A percentile compares a stretch with the other conserved stretches of the same genome.
These are phyloP conservation scores for Hyphodiscus hymeniophilus DNA, from an alignment of 495 filamentous ascomycete species.

Conservation along the genomic window DNA sequence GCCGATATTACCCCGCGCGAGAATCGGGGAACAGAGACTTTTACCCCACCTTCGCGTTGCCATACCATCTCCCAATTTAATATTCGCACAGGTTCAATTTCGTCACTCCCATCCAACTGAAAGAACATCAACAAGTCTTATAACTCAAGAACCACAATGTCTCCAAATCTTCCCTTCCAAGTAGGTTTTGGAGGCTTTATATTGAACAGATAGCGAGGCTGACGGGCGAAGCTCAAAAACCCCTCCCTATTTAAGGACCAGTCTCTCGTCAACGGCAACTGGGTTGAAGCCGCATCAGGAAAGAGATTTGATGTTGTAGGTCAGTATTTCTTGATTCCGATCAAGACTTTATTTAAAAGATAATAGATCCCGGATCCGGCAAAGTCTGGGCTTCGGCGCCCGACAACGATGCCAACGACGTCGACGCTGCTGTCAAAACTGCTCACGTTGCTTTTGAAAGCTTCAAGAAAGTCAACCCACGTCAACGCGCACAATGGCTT, in stretches of 20 bases:
- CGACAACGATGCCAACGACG: slow-evolving; percentile 50
- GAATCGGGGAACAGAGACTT: too few species aligned
- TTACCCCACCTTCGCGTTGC: too few species aligned
- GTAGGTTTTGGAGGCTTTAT: not conserved
- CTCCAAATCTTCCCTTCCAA: slow-evolving; percentile 14
- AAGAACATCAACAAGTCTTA: too few species aligned
- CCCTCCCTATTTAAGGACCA: slow-evolving; percentile 50
- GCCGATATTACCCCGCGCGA: too few species aligned
- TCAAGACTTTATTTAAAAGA: not conserved
- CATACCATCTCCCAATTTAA: too few species aligned
- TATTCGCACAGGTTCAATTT: too few species aligned
- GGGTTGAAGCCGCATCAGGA: slow-evolving; percentile 53
- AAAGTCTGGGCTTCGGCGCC: slow-evolving; percentile 58
- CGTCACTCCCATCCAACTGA: too few species aligned
- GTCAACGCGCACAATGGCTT: slow-evolving; percentile 53
- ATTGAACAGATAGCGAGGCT: slow-evolving; percentile 6
- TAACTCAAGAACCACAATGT: not conserved
- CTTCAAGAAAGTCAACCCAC: slow-evolving; percentile 54
- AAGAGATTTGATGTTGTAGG: slow-evolving; percentile 60
- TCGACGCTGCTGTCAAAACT: slow-evolving; percentile 48
- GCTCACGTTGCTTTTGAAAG: slow-evolving; percentile 52
- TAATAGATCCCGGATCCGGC: slow-evolving; percentile 54
- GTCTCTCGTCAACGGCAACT: slow-evolving; percentile 53
- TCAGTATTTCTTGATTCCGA: slow-evolving; percentile 17
- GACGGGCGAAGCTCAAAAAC: slow-evolving; percentile 43